These are phyloP conservation scores for Domatiomyces globalis DNA, from an alignment of 2,329 filamentous ascomycete species.

Conservation along the genomic window DNA sequence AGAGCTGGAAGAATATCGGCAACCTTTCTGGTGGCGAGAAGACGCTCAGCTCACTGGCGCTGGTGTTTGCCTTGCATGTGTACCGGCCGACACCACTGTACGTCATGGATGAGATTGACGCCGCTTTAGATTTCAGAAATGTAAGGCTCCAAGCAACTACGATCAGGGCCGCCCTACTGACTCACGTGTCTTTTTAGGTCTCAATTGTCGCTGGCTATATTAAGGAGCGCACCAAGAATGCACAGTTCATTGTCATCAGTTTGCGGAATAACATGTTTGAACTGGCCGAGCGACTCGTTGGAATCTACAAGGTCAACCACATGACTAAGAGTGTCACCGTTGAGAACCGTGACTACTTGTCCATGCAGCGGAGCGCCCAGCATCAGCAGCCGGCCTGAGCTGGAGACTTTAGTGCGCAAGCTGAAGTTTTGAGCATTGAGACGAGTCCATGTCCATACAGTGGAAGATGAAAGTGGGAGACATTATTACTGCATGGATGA, in stretches of 20 bases:
- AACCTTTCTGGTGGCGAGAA: conserved; percentile 95
- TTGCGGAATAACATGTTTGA: conserved; percentile 99
- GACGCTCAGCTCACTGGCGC: conserved; percentile 77
- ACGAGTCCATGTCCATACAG: background rate
- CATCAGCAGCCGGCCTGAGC: background rate
- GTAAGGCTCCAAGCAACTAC: conserved; percentile 42
- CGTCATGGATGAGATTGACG: conserved; percentile 99
- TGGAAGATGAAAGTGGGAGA: background rate
- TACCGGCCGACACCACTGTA: conserved; percentile 96
- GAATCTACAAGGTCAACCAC: conserved; percentile 98
- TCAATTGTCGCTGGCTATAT: conserved; percentile 98
- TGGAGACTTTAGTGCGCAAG: background rate
- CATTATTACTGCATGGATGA: background rate
- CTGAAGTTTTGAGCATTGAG: too few species aligned
- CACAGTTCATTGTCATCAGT: conserved; percentile 97
- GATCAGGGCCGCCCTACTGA: conserved; percentile 6
- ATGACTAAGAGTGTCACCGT: conserved; percentile 92
- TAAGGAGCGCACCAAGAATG: conserved; percentile 97
- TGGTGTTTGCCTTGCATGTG: conserved; percentile 97
- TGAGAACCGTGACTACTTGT: conserved; percentile 60
- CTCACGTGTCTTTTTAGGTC: conserved; percentile 40
- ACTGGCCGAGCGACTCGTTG: conserved; percentile 83
- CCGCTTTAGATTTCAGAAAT: conserved; percentile 92
- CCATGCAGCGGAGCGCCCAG: conserved; percentile 6
- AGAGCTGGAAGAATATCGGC: conserved; percentile 98